phyloP scores from a whole-genome alignment of 306 rosid species.

The Rosa lucieae region DNA sequence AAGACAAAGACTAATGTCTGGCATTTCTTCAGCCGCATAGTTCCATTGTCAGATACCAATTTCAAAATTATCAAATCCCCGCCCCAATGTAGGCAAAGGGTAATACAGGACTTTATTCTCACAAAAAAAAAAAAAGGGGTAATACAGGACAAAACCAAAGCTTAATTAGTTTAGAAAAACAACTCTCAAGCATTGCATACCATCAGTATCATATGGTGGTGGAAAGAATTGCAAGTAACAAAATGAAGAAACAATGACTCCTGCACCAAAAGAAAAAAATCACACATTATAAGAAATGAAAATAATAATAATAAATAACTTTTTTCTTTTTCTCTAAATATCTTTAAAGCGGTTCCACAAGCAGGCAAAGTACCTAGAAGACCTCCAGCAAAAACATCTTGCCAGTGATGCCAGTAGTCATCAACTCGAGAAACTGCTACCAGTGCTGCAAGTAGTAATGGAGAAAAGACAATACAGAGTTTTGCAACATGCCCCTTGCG shows the following conservation, averaged over 20 bases:
- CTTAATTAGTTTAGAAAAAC: not conserved
- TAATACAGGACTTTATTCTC: not conserved
- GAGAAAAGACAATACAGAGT: conserved; percentile 67
- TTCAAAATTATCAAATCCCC: not conserved
- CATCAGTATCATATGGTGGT: conserved; percentile 73
- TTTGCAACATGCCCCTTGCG: conserved; percentile 79
- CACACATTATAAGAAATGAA: not conserved
- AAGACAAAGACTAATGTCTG: not conserved
- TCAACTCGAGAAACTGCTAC: conserved; percentile 88
- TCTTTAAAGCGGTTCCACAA: not conserved
- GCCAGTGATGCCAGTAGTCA: conserved; percentile 99
- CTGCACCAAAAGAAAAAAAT: conserved; percentile 41
- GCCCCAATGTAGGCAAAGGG: not conserved
- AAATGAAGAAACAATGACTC: conserved; percentile 63
- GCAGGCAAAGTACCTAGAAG: conserved; percentile 54
- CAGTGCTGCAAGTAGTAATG: conserved; percentile 72
- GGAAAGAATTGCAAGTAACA: conserved; percentile 98
- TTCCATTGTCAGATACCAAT: not conserved
- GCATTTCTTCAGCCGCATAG: not conserved
- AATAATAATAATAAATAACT: too few species aligned
- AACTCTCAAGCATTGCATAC: conserved; percentile 42
- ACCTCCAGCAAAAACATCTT: conserved; percentile 83
- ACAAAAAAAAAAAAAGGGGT: too few species aligned
- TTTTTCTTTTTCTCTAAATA: not conserved
- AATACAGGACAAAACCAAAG: not conserved